These are phyloP conservation scores for Pythium phragmiticola DNA, from an alignment of 352 stramenopile species.

Conservation along the genomic window DNA sequence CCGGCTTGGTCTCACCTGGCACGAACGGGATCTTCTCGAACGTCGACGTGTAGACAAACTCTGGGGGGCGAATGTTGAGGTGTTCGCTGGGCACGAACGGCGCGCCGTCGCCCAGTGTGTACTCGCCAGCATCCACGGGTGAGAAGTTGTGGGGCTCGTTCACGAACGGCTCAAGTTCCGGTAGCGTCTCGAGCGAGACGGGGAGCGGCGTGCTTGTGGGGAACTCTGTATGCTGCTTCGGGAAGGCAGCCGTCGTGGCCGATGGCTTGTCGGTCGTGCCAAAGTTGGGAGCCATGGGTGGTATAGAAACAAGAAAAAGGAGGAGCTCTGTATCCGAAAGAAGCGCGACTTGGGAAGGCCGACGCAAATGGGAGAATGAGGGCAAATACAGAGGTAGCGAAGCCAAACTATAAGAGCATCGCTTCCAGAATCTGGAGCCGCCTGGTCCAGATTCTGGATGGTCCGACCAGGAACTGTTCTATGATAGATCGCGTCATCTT, in stretches of 20 bases:
- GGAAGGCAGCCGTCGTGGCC: not conserved
- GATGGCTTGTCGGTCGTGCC: conserved; percentile 1
- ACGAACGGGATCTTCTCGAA: conserved; percentile 25
- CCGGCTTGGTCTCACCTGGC: conserved; percentile 15
- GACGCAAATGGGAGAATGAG: conserved; percentile 5
- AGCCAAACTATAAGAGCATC: too few species aligned
- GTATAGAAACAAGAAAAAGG: not conserved
- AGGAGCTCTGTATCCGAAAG: conserved; percentile 1
- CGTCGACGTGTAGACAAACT: conserved; percentile 24
- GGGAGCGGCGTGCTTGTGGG: not conserved
- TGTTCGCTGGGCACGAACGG: conserved; percentile 15
- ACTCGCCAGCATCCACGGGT: conserved; percentile 21
- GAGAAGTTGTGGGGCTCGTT: conserved; percentile 21
- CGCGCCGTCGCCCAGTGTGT: conserved; percentile 8
- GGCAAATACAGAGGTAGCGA: too few species aligned
- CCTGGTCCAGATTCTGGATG: not conserved
- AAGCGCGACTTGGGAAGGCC: not conserved
- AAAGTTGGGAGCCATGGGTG: conserved; percentile 6
- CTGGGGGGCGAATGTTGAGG: conserved; percentile 20
- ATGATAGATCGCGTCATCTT: conserved; percentile 8
- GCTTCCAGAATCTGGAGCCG: too few species aligned
- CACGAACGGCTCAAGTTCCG: conserved; percentile 17
- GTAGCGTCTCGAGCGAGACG: conserved; percentile 12
- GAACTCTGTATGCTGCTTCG: not conserved
- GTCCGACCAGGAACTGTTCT: not conserved